phyloP scores from a whole-genome alignment of 176 grass and related monocot genomes.

The Avena eriantha region DNA sequence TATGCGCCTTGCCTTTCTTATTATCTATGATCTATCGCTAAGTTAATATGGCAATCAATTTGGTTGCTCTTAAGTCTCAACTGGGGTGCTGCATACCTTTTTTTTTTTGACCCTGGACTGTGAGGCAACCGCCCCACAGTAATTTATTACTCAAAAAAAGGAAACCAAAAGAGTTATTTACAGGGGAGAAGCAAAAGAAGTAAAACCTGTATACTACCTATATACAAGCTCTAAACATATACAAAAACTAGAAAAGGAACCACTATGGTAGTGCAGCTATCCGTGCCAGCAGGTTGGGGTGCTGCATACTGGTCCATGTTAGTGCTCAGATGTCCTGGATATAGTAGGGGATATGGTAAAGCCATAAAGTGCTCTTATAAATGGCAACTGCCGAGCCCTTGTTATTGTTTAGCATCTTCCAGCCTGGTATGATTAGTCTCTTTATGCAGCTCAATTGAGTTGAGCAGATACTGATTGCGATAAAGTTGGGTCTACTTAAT shows the following conservation, averaged over 20 bases:
- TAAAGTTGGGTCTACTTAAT: constrained; percentile 62
- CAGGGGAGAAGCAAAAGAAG: too few relatives aligned
- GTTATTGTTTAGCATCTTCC: constrained; percentile 26
- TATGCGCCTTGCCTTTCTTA: background rate
- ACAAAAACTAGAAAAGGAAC: too few relatives aligned
- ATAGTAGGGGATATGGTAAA: constrained; percentile 21
- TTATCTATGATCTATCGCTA: background rate
- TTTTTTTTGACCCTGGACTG: too few relatives aligned
- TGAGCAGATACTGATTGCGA: constrained; percentile 46
- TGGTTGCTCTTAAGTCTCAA: constrained; percentile 7
- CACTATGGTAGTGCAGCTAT: too few relatives aligned
- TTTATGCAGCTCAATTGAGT: constrained; percentile 46
- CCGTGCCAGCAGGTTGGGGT: too few relatives aligned
- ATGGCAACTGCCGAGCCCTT: constrained; percentile 21
- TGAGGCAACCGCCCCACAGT: too few relatives aligned
- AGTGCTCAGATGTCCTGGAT: constrained; percentile 19
- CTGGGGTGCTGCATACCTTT: background rate
- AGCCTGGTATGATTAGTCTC: constrained; percentile 48
- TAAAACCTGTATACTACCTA: too few relatives aligned
- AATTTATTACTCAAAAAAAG: too few relatives aligned
- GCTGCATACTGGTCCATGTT: constrained; percentile 12
- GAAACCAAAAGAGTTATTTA: too few relatives aligned
- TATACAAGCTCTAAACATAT: background rate
- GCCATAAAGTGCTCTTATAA: constrained; percentile 36
- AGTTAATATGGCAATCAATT: background rate